Base-by-base conservation (phyloP, 805 yeast genomes). In the Wickerhamiella allomyrinae region DNA sequence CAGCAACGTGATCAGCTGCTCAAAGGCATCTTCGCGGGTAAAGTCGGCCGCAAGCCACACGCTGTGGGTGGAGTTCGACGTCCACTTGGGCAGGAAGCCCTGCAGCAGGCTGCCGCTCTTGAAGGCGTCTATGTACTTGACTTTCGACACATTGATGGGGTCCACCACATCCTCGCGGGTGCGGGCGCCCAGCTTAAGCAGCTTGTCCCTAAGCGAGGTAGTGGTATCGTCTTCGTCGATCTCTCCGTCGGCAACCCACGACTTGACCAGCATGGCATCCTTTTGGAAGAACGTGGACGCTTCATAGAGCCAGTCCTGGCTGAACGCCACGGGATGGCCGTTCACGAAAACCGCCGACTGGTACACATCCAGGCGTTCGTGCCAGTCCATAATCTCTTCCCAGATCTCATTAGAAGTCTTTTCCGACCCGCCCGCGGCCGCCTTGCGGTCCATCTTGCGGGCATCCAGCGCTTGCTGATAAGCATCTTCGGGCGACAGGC, bases 11-110 rank as follows among this genome's bases (percentile, higher is more conserved):
- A 57, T 40, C 8, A 79, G 52, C 53, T 79, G 83, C 4, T 58
- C 46, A 22, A 69, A 49, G 7, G 70, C 61, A 4, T 53, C 36
- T 2, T 48, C 23, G 2, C 65, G 52, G 21, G 63, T 59, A 43
- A 78, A 69, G 50, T 77, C 73, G 29, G 83, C 91, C 41, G 76
- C 64, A 9, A 80, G 49, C 58, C 84, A 76, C 7, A 77, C 35
- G 1, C 63, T 55, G 9, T 49, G 43, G 4, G 45, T 40, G 15
- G 43, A 11, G 2, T 29, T 54, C 0, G 34, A 20, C 13, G 36
- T 23, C 29, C 41, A 40, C 37, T 14, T 34, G 40, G 15, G 44
- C 41, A 33, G 33, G 33, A 13, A 39, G 21, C 13, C 37, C 34
- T 19, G 23, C 35, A 5, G 33, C 19, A 11, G 25, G 38, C n/a